These are phyloP conservation scores for Aciculoconidium aculeatum DNA, from an alignment of 805 yeast species.

Conservation along the genomic window DNA sequence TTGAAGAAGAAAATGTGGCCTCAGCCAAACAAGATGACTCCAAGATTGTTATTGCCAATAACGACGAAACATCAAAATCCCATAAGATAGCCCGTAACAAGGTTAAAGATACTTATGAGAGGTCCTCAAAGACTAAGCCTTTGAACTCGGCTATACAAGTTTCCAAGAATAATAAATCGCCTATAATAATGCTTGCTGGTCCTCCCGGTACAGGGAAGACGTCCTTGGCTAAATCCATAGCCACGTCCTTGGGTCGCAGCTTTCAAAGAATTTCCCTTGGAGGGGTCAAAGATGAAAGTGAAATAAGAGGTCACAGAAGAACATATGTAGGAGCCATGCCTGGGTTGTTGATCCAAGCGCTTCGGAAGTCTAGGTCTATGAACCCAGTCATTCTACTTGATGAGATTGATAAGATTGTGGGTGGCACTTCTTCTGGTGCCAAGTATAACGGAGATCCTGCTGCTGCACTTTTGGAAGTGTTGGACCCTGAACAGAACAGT, in stretches of 20 bases:
- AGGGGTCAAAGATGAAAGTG: constrained; percentile 85
- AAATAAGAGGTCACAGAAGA: constrained; percentile 83
- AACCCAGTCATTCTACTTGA: constrained; percentile 80
- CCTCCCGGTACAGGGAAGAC: constrained; percentile 96
- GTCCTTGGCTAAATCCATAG: constrained; percentile 76
- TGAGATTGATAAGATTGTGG: constrained; percentile 76
- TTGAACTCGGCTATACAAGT: constrained; percentile 13
- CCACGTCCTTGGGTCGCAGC: constrained; percentile 63
- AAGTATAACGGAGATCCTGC: constrained; percentile 78
- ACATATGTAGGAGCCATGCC: constrained; percentile 94
- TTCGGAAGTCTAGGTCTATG: constrained; percentile 70
- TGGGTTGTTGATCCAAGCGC: constrained; percentile 70
- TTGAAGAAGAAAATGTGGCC: constrained; percentile 3
- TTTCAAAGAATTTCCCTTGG: constrained; percentile 81
- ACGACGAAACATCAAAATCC: constrained; percentile 26
- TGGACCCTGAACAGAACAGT: constrained; percentile 85
- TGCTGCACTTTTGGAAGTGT: constrained; percentile 80
- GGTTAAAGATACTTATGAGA: constrained; percentile 12
- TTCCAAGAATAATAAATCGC: constrained; percentile 46
- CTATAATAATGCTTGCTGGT: constrained; percentile 76
- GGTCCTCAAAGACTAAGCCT: constrained; percentile 7
- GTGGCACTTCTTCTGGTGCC: constrained; percentile 40
- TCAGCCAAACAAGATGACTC: constrained; percentile 1
- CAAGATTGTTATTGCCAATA: constrained; percentile 28
- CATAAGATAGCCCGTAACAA: constrained; percentile 18